Base-by-base conservation (phyloP, 495 filamentous ascomycete species). In the Penicillium salamii region DNA sequence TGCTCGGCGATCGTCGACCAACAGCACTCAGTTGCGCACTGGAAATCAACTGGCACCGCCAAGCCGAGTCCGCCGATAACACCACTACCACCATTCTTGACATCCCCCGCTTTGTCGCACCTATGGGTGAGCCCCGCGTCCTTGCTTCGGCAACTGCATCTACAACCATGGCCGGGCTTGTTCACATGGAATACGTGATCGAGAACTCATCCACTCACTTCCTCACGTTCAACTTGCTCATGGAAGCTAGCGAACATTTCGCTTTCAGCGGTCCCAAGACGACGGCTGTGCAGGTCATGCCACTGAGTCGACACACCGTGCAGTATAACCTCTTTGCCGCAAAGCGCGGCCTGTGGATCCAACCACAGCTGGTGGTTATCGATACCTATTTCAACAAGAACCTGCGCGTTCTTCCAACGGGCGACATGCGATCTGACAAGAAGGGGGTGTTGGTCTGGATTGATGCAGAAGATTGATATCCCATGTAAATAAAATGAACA, bases 181-280 rank as follows among this genome's bases (percentile, higher is more conserved):
- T 83, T 3, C 75, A 78, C 32, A 60, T 87, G 15, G 68, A 77
- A 21, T 88, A 95, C 55, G 87, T 83, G 6, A 78, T 97, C 52
- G 93, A 99, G 63, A 99, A 99, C 62, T 88, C 93, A 3, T 96
- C 95, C 2, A 85, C 82, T 59, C 92, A 97, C 59, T 91, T 93
- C 66, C 78, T 99, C 15, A 95, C 90, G 0, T 97, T 99, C 67
- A 88, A 84, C 17, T 62, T 96, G 24, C 79, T 81, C 8, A 96
- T 99, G 90, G 95, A 99, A 54, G 84, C 90, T 1, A 89, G 80
- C 58, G 90, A 95, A 50, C 80, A 88, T 12, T 99, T 99, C 65
- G 93, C 90, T 6, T 97, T 99, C 64, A 90, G 87, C 21, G 93
- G 93, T 0, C 76, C 88, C 4, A 97, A 97, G 71, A 78, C 85